Percentiles rank a stretch among this genome's conserved stretches.
Conservation (phyloP, 805 yeast species). For the Kluyveromyces nonfermentans region DNA sequence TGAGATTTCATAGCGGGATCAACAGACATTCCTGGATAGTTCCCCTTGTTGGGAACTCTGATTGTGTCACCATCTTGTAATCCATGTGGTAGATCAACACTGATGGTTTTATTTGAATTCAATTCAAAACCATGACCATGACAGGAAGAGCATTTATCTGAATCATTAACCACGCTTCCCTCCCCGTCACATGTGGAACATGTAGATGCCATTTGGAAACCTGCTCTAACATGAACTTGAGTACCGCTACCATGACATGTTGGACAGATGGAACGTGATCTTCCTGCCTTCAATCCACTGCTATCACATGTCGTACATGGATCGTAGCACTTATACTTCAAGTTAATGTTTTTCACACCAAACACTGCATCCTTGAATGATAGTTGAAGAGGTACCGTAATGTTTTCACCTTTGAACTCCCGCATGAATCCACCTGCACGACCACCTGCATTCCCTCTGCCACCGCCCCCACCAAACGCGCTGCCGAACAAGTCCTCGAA, state of each 20-base stretch:
- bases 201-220: conserved; percentile 94
- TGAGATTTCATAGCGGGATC: conserved; percentile 42
- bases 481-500: conserved; percentile 59
- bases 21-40: conserved; percentile 69
- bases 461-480: conserved; percentile 37
- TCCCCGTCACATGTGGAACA: conserved; percentile 82
- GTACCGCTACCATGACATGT: conserved; percentile 93
- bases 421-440: conserved; percentile 36
- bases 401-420: conserved; percentile 81
- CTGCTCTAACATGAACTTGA: conserved; percentile 76
- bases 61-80: conserved; percentile 78
- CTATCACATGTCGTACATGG: conserved; percentile 77
- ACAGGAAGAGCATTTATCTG: conserved; percentile 69
- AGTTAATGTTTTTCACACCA: conserved; percentile 55
- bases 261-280: conserved; percentile 64
- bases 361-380: conserved; percentile 80
- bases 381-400: conserved; percentile 68
- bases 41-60: conserved; percentile 83
- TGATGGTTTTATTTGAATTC: conserved; percentile 57
- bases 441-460: conserved; percentile 22
- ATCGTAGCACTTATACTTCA: conserved; percentile 65
- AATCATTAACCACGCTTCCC: conserved; percentile 64
- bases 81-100: conserved; percentile 82
- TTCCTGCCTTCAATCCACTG: conserved; percentile 69
- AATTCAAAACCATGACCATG: conserved; percentile 78